These are phyloP conservation scores for Passalora sequoiae DNA, from an alignment of 2,329 filamentous ascomycete species.

Conservation along the genomic window DNA sequence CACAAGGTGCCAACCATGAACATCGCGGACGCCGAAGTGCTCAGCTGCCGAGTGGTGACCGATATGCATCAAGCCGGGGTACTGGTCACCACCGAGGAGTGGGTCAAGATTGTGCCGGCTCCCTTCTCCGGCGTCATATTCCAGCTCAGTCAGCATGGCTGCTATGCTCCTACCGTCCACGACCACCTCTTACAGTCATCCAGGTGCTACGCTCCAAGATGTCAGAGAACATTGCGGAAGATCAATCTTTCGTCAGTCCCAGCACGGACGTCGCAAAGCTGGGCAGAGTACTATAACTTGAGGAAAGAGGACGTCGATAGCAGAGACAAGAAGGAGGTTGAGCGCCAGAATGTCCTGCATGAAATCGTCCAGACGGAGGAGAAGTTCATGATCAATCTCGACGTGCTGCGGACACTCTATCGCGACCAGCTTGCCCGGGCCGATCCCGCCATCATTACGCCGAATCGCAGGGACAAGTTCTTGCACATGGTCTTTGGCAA, in stretches of 20 bases:
- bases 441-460: conserved; percentile 74
- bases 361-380: conserved; percentile 95
- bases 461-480: conserved; percentile 74
- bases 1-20: conserved; percentile 98
- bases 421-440: conserved; percentile 69
- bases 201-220: conserved; percentile 89
- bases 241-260: conserved; percentile 77
- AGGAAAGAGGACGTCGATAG: conserved; percentile 69
- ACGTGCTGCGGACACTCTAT: conserved; percentile 80
- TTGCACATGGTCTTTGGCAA: conserved; percentile 83
- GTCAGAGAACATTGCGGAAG: conserved; percentile 89
- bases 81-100: conserved; percentile 85
- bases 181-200: conserved; percentile 56
- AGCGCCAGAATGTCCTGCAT: conserved; percentile 88
- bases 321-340: conserved; percentile 77
- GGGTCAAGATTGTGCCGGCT: conserved; percentile 85
- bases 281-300: conserved; percentile 83
- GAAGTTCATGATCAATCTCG: conserved; percentile 79
- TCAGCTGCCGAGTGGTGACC: conserved; percentile 71
- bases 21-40: conserved; percentile 85
- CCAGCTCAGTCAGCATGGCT: conserved; percentile 86
- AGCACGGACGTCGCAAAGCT: conserved; percentile 65
- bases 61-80: conserved; percentile 75
- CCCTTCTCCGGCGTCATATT: conserved; percentile 84
- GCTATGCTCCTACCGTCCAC: conserved; percentile 83